Evolutionary conservation across 1,284 basidiomycete species (phyloP), one percentile per base, ranked within the genome.

Genomic region (Ustilago cynodontis): DNA sequence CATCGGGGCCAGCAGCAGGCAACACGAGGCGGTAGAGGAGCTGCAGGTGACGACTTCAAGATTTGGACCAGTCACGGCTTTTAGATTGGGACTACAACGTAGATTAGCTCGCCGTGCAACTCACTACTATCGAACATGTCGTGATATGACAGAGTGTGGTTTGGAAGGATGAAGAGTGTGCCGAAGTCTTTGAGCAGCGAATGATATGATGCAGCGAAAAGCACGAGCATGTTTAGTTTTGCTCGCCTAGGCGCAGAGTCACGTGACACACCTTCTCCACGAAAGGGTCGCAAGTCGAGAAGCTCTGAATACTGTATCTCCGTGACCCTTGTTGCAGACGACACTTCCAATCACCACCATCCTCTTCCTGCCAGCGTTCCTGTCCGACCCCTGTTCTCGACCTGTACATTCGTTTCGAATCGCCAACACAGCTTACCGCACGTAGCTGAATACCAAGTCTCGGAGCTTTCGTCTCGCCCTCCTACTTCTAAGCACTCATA

Each of bases 51-150:
- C 37, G 70, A 71, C n/a, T 71, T 71, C 49, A 71, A 66, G 53
- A 64, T 71, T 22, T 71, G 70, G 70, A 71, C 64, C 57, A 63
- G 64, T 53, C 70, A 56, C 18, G 70, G 70, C n/a, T 71, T 71
- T 53, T 71, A 49, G 49, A 35, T 24, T 13, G 24, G n/a, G n/a
- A n/a, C 28, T 51, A 54, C 54, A n/a, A 11, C 41, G 24, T n/a
- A n/a, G n/a, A n/a, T n/a, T n/a, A n/a, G n/a, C n/a, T n/a, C n/a
- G n/a, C n/a, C n/a, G n/a, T n/a, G n/a, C n/a, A n/a, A n/a, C n/a
- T n/a, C n/a, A n/a, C n/a, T n/a, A n/a, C n/a, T n/a, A n/a, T n/a
- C n/a, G n/a, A n/a, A n/a, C n/a, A n/a, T n/a, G n/a, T n/a, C n/a
- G 14, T 14, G 14, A 14, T 3, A 37, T 37, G 35, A n/a, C n/a